Evolutionary conservation across 257 asterid species (phyloP).

Genomic region (Coffea canephora): DNA sequence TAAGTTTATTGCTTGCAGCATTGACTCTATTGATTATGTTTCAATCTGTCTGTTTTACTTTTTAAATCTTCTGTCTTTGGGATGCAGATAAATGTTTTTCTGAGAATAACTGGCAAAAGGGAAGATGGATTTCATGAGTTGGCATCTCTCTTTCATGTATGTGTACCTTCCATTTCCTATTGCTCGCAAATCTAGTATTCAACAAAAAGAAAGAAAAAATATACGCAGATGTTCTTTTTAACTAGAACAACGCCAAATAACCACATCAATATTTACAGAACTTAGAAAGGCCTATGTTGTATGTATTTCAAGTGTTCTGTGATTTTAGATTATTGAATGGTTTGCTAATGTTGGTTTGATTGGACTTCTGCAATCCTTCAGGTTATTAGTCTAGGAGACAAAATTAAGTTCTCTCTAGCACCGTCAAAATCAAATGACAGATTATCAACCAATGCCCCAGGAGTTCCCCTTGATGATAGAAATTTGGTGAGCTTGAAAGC

Average conservation of each 20-base stretch:
- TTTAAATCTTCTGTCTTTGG: slow-evolving; percentile 14
- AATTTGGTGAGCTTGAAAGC: slow-evolving; percentile 53
- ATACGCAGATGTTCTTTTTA: no score
- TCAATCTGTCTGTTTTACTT: neutral
- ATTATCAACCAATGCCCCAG: slow-evolving; percentile 72
- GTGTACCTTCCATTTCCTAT: slow-evolving; percentile 23
- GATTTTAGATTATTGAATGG: neutral
- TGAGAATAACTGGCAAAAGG: slow-evolving; percentile 73
- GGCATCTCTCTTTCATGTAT: slow-evolving; percentile 90
- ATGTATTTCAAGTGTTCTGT: neutral
- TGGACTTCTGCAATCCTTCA: slow-evolving; percentile 32
- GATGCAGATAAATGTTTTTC: slow-evolving; percentile 64
- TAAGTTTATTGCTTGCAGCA: slow-evolving; percentile 2
- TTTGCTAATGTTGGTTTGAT: slow-evolving; percentile 1
- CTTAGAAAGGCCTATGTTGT: neutral
- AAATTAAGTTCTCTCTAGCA: slow-evolving; percentile 78
- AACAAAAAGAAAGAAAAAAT: no score
- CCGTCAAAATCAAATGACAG: slow-evolving; percentile 78
- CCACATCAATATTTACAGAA: no score
- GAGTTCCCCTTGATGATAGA: slow-evolving; percentile 78
- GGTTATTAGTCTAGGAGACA: slow-evolving; percentile 93
- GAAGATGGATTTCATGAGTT: slow-evolving; percentile 81
- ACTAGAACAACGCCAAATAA: no score
- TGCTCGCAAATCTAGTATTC: neutral
- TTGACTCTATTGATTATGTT: neutral